Evolutionary conservation across 805 yeast genomes (phyloP).

Genomic region (Kluyveromyces lactis): DNA sequence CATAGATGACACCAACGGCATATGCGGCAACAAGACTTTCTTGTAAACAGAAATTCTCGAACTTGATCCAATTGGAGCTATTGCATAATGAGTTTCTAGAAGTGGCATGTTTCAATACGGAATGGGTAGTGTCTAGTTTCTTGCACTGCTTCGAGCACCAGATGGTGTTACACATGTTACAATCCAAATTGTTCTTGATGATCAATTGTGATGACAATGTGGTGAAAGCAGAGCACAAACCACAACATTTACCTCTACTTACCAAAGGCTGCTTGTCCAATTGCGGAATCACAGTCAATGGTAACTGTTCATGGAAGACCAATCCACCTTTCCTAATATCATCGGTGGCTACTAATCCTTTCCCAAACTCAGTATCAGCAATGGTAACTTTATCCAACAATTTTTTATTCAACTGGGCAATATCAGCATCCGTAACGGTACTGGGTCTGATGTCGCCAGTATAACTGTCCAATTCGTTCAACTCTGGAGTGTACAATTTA

Average conservation of each 20-base stretch:
- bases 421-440: neutral
- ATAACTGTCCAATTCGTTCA: conserved; percentile 10
- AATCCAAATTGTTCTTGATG: conserved; percentile 45
- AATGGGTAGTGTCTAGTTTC: conserved; percentile 44
- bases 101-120: conserved; percentile 46
- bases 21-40: conserved; percentile 64
- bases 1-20: conserved; percentile 51
- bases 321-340: conserved; percentile 40
- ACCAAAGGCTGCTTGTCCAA: conserved; percentile 55
- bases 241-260: conserved; percentile 57
- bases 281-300: conserved; percentile 58
- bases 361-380: conserved; percentile 7
- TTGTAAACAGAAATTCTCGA: conserved; percentile 53
- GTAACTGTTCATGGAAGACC: conserved; percentile 52
- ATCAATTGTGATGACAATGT: conserved; percentile 22
- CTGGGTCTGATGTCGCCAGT: conserved; percentile 1
- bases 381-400: conserved; percentile 1
- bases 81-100: conserved; percentile 31
- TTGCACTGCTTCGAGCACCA: conserved; percentile 69
- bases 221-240: conserved; percentile 58
- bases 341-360: conserved; percentile 40
- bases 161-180: conserved; percentile 52
- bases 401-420: neutral
- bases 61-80: conserved; percentile 42
- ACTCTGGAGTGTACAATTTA: conserved; percentile 41